A percentile compares a stretch with the other conserved stretches of the same genome.
Evolutionary conservation across 495 filamentous ascomycete genomes (phyloP).

Genomic region (Penicillium arizonense): DNA sequence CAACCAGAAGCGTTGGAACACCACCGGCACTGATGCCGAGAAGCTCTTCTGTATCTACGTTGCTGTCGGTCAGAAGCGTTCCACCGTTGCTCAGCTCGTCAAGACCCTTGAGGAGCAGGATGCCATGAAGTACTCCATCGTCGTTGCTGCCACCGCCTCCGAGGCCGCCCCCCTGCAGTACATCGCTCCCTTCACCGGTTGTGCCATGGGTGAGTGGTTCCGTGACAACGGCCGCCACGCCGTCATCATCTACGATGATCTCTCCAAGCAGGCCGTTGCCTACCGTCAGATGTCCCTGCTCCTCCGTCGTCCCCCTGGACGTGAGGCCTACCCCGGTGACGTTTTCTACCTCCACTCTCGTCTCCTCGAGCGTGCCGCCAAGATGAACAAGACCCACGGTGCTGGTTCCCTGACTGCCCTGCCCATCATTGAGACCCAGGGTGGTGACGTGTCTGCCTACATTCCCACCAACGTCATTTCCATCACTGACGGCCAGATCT

Average conservation of each 20-base stretch:
- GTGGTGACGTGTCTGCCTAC: conserved; percentile 99
- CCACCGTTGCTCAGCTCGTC: conserved; percentile 97
- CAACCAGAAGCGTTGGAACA: conserved; percentile 99
- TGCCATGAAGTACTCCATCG: conserved; percentile 96
- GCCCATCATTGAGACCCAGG: conserved; percentile 98
- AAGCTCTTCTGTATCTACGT: conserved; percentile 99
- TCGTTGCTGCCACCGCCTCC: conserved; percentile 96
- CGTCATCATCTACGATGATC: conserved; percentile 92
- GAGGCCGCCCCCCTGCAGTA: conserved; percentile 95
- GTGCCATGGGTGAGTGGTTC: conserved; percentile 83
- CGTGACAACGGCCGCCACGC: conserved; percentile 91
- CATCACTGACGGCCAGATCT: conserved; percentile 99
- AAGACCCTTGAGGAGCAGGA: conserved; percentile 99
- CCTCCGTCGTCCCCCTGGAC: conserved; percentile 97
- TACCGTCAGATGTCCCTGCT: conserved; percentile 99
- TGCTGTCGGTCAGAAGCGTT: conserved; percentile 98
- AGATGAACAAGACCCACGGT: conserved; percentile 97
- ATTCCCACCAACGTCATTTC: conserved; percentile 99
- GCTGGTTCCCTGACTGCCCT: conserved; percentile 96
- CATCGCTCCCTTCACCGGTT: conserved; percentile 90
- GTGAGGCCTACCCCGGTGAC: conserved; percentile 99
- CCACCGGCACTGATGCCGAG: conserved; percentile 79
- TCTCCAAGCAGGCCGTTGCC: conserved; percentile 98
- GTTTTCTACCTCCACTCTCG: conserved; percentile 99
- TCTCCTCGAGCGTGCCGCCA: conserved; percentile 98